A percentile compares a stretch with the other conserved stretches of the same genome.
Evolutionary conservation across 2,329 filamentous ascomycete genomes (phyloP).

Genomic region (Fusarium falciforme): DNA sequence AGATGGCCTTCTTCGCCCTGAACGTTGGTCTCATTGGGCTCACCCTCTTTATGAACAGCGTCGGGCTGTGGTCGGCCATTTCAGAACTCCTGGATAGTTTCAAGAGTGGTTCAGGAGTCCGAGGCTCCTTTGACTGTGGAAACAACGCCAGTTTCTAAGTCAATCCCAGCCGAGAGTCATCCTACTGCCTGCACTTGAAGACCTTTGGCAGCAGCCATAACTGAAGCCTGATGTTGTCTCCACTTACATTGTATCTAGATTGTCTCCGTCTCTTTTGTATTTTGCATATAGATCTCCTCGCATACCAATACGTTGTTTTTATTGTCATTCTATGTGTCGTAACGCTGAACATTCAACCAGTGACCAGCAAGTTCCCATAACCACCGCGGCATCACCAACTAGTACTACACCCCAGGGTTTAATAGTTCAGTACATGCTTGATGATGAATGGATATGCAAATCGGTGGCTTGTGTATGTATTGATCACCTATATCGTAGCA

Average conservation of each 20-base stretch:
- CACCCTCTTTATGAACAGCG: slow-evolving; percentile 25
- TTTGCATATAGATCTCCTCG: neutral
- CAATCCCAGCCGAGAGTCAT: neutral
- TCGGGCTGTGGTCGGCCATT: slow-evolving; percentile 23
- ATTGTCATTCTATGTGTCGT: neutral
- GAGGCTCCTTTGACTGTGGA: slow-evolving; percentile 2
- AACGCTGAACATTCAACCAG: neutral
- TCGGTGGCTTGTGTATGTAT: neutral
- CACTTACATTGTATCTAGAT: neutral
- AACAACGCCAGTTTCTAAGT: neutral
- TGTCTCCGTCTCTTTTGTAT: neutral
- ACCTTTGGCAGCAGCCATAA: neutral
- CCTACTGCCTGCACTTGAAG: neutral
- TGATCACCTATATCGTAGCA: neutral
- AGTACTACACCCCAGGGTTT: neutral
- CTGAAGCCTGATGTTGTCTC: neutral
- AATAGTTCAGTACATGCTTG: neutral
- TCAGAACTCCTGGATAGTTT: slow-evolving; percentile 4
- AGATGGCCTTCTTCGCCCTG: slow-evolving; percentile 25
- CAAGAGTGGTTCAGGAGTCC: neutral
- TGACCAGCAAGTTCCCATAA: neutral
- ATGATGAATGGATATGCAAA: too few species aligned
- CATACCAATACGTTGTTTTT: neutral
- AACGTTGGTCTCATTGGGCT: slow-evolving; percentile 19
- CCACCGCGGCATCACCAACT: neutral